phyloP scores from a whole-genome alignment of 148 eudicot species.

The Suaeda aralocaspica region DNA sequence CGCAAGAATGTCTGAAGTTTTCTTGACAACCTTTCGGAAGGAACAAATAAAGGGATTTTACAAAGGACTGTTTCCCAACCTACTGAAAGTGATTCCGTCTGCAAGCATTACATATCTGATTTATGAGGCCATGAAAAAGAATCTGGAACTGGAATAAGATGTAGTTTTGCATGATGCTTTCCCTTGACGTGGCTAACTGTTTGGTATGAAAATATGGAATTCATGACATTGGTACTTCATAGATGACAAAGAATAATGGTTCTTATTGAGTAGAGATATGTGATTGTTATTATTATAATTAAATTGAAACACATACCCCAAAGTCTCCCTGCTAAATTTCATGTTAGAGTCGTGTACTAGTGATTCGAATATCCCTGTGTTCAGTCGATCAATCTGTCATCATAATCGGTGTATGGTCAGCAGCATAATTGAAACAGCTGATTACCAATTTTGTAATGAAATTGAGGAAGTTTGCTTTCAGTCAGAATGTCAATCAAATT shows the following conservation, averaged over 20 bases:
- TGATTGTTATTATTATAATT: conserved; percentile 21
- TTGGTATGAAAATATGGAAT: conserved; percentile 17
- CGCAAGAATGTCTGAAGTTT: conserved; percentile 72
- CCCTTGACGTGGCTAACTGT: conserved; percentile 21
- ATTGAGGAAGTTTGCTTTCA: conserved; percentile 24
- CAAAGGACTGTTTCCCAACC: conserved; percentile 94
- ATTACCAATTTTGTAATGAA: conserved; percentile 33
- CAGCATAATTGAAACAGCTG: conserved; percentile 16
- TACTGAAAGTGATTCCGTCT: conserved; percentile 87
- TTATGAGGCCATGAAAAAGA: conserved; percentile 89
- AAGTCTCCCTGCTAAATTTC: conserved; percentile 25
- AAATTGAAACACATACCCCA: conserved; percentile 18
- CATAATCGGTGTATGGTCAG: conserved; percentile 30
- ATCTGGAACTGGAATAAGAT: conserved; percentile 55
- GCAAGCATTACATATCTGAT: conserved; percentile 92
- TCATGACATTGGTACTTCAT: conserved; percentile 19
- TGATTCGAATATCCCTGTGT: conserved; percentile 9
- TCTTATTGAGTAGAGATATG: conserved; percentile 29
- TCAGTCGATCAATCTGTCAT: conserved; percentile 17
- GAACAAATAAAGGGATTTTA: conserved; percentile 85
- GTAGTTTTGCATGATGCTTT: conserved; percentile 10
- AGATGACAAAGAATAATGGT: conserved; percentile 28
- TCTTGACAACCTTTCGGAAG: conserved; percentile 50
- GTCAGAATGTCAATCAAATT: conserved; percentile 17
- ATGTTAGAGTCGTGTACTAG: conserved; percentile 14